Evolutionary conservation across 2,329 filamentous ascomycete genomes (phyloP).

Genomic region (Cladosporium cucumerinum): DNA sequence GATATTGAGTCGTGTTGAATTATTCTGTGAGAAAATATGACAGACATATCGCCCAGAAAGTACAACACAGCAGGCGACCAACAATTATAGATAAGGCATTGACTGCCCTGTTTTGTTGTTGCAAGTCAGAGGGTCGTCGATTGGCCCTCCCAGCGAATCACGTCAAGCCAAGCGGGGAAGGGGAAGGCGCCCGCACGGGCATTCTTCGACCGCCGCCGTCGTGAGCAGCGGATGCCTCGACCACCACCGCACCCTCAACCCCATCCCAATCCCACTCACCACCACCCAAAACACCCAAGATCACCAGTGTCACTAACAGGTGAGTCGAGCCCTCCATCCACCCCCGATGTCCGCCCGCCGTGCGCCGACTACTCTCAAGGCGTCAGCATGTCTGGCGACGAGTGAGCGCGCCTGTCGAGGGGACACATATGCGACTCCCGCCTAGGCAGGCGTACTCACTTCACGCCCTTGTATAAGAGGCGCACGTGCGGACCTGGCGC

Average conservation of each 20-base stretch:
- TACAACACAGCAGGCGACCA: not conserved
- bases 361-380: not conserved
- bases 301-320: conserved; percentile 9
- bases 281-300: not conserved
- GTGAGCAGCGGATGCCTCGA: conserved; percentile 11
- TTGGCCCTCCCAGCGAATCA: not conserved
- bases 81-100: not conserved
- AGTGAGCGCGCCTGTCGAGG: conserved; percentile 13
- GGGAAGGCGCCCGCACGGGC: not conserved
- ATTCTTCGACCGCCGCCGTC: not conserved
- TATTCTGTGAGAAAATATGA: not conserved
- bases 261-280: conserved; percentile 5
- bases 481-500: not conserved
- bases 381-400: not conserved
- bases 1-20: not conserved
- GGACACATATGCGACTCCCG: conserved; percentile 18
- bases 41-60: not conserved
- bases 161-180: conserved; percentile 5
- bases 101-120: not conserved
- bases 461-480: not conserved
- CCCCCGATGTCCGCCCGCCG: not conserved
- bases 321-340: conserved; percentile 1
- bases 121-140: not conserved
- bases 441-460: conserved; percentile 16
- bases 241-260: conserved; percentile 7